Conservation (phyloP, 2,329 filamentous ascomycete species). For the Monosporascus ibericus region DNA sequence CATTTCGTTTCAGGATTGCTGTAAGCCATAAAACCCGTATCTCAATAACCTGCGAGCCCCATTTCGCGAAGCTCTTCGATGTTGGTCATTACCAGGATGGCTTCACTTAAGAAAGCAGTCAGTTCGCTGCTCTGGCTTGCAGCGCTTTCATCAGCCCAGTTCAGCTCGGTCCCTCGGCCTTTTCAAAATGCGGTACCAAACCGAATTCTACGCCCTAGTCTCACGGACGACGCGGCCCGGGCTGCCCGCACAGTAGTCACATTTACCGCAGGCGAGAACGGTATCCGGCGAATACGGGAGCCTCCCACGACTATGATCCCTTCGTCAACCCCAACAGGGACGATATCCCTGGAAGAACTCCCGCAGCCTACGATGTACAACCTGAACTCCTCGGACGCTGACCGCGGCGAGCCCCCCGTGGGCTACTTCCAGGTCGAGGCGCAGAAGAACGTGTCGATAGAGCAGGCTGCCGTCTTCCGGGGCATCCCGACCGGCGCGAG, state of each 20-base stretch:
- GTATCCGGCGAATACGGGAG: too few relatives aligned
- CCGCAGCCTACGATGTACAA: constrained; percentile 18
- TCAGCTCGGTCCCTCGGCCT: background rate
- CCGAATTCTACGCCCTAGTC: too few relatives aligned
- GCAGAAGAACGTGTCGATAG: constrained; percentile 11
- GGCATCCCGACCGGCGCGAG: constrained; percentile 23
- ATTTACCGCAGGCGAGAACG: too few relatives aligned
- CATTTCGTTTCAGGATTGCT: too few relatives aligned
- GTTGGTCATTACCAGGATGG: background rate
- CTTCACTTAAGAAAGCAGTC: background rate
- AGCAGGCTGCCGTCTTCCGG: constrained; percentile 28
- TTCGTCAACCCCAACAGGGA: background rate
- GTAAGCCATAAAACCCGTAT: too few relatives aligned
- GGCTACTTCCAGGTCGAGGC: constrained; percentile 8
- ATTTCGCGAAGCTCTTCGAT: too few relatives aligned
- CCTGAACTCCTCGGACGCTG: constrained; percentile 10
- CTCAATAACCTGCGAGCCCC: too few relatives aligned
- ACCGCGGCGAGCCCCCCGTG: constrained; percentile 5
- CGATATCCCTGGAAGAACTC: background rate
- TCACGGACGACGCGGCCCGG: too few relatives aligned
- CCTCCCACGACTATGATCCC: too few relatives aligned
- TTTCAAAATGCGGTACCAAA: too few relatives aligned
- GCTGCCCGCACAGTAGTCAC: too few relatives aligned
- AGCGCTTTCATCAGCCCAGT: background rate
- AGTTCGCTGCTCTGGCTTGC: background rate